Base-by-base conservation (phyloP, 176 grass and related monocot species). In the Zea mays region DNA sequence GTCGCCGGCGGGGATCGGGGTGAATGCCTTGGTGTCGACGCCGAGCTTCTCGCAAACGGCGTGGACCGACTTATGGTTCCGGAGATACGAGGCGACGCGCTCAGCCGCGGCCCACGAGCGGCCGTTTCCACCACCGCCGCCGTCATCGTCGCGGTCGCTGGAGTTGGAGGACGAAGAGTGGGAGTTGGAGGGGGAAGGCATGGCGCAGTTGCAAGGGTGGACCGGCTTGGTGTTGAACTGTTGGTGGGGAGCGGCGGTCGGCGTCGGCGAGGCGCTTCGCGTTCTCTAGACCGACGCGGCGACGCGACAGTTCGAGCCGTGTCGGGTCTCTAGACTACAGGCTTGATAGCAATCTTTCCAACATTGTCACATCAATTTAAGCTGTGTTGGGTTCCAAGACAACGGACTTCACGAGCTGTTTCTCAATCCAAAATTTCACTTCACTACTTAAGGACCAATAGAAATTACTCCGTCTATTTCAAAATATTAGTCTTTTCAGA, bases 171-270 rank as follows among this genome's bases (percentile, higher is more conserved):
- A 48, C 20, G 12, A 69, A 20, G 67, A 43, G 0, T 8, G 8
- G 38, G 64, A 9, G 36, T 35, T 3, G 64, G 65, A 15, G 67
- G 67, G 35, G 44, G 67, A 70, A 70, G 44, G 44, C 67, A 70
- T 70, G 12, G 11, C 2, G 20, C n/a, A 3, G 0, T 6, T 10
- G 66, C 10, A 0, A 0, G n/a, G n/a, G 2, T 67, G 17, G 55
- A 3, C n/a, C n/a, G 0, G 55, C 1, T 20, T 57, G 7, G 55
- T 19, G 17, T 16, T 54, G 40, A 5, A 41, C 40, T 41, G 0
- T 17, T 19, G 54, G 54, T 20, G 17, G 9, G 16, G 64, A 4
- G 39, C 39, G 40, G 39, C 65, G 64, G 39, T 8, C 63, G 64
- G 38, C 38, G 39, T 8, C 63, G 64, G 38, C 38, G 65, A 16